A percentile compares a stretch with the other conserved stretches of the same genome.
Conservation (phyloP, 345 rosid genomes). For the Kernera saxatilis region DNA sequence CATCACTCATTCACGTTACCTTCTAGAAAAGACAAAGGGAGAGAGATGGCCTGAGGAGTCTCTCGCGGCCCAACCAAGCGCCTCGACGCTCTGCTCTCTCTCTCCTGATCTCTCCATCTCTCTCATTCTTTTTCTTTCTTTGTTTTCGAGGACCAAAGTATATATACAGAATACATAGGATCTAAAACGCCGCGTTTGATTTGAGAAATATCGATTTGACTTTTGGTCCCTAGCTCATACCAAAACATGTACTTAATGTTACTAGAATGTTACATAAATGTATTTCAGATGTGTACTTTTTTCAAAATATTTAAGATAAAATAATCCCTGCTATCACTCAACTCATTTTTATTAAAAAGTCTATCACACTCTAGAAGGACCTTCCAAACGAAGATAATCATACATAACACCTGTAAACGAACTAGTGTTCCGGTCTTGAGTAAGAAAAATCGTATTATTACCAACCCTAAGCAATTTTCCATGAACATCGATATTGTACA, state of each 20-base stretch:
- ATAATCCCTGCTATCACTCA: neutral
- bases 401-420: slow-evolving; percentile 63
- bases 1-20: slow-evolving; percentile 28
- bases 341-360: neutral
- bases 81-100: slow-evolving; percentile 11
- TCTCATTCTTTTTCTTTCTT: neutral
- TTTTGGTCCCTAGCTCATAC: neutral
- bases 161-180: neutral
- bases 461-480: slow-evolving; percentile 34
- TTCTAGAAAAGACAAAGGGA: slow-evolving; percentile 55
- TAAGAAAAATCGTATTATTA: slow-evolving; percentile 54
- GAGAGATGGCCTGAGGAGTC: slow-evolving; percentile 56
- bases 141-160: neutral
- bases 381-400: slow-evolving; percentile 81
- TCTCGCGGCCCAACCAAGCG: slow-evolving; percentile 60
- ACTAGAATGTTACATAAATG: neutral
- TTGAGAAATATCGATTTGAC: neutral
- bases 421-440: slow-evolving; percentile 35
- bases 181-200: slow-evolving; percentile 4
- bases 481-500: slow-evolving; percentile 43
- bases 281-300: too few species aligned
- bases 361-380: slow-evolving; percentile 26
- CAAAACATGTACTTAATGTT: neutral
- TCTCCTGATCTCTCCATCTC: slow-evolving; percentile 21
- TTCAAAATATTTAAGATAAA: neutral